Percentiles rank a stretch among this genome's conserved stretches.
phyloP scores from a whole-genome alignment of 352 stramenopile genomes.

The Phytophthora tentaculata region DNA sequence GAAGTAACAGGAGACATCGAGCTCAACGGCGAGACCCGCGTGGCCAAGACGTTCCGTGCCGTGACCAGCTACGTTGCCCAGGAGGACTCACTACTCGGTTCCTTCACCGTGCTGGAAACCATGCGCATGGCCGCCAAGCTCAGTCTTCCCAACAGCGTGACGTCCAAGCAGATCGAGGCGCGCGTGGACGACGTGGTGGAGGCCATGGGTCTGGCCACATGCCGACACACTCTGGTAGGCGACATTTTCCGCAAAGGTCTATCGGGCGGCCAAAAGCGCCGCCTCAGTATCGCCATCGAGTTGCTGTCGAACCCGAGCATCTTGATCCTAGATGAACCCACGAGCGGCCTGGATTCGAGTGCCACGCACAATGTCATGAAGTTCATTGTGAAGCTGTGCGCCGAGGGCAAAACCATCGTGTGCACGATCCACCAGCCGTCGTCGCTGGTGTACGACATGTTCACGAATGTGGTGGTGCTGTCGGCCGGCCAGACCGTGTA shows the following conservation, averaged over 20 bases:
- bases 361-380: conserved; percentile 31
- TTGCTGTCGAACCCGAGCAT: conserved; percentile 74
- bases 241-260: conserved; percentile 82
- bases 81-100: conserved; percentile 66
- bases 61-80: conserved; percentile 74
- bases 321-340: conserved; percentile 86
- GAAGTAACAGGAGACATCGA: conserved; percentile 53
- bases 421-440: conserved; percentile 94
- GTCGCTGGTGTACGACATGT: conserved; percentile 47
- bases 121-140: conserved; percentile 68
- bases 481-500: conserved; percentile 80
- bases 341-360: conserved; percentile 51
- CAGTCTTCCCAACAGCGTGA: conserved; percentile 49
- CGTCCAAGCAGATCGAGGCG: conserved; percentile 26
- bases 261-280: conserved; percentile 77
- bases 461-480: conserved; percentile 58
- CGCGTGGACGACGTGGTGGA: conserved; percentile 60
- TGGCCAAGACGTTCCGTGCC: conserved; percentile 45
- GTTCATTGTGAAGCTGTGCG: conserved; percentile 24
- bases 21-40: conserved; percentile 50
- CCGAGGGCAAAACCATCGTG: conserved; percentile 56
- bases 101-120: conserved; percentile 74
- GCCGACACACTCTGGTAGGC: conserved; percentile 66
- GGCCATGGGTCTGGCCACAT: conserved; percentile 57
- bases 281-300: conserved; percentile 82